Conservation (phyloP, 176 grass and related monocot genomes). For the Otatea glauca region DNA sequence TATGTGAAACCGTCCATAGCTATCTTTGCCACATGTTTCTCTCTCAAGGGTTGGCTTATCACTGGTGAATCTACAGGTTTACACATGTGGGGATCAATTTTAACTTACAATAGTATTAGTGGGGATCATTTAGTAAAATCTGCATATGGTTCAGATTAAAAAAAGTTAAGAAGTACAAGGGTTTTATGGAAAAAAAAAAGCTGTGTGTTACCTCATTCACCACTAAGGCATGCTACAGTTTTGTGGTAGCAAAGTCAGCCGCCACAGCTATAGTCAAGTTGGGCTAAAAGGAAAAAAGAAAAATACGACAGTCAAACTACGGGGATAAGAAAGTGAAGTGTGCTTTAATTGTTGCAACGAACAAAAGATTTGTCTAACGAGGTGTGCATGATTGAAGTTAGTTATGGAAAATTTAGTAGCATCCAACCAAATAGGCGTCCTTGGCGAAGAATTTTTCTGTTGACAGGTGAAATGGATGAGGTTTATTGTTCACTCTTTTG, state of each 20-base stretch:
- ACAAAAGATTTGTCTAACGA: too few relatives aligned
- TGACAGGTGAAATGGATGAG: slow-evolving; percentile 32
- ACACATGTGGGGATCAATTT: background rate
- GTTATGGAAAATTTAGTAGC: background rate
- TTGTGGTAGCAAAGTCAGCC: background rate
- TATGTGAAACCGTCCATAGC: background rate
- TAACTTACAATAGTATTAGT: background rate
- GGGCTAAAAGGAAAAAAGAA: too few relatives aligned
- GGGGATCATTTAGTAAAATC: background rate
- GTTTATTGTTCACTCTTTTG: slow-evolving; percentile 21
- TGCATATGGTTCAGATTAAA: too few relatives aligned
- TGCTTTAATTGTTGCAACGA: too few relatives aligned
- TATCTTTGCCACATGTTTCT: background rate
- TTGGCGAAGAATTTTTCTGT: background rate
- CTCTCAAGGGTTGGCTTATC: background rate
- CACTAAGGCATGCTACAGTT: background rate
- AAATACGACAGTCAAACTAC: too few relatives aligned
- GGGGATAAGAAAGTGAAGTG: too few relatives aligned
- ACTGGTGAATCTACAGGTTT: background rate
- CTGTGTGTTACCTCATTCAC: background rate
- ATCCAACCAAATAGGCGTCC: background rate
- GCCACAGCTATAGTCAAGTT: background rate
- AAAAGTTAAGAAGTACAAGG: too few relatives aligned
- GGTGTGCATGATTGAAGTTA: background rate
- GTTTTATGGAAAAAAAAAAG: too few relatives aligned